phyloP scores from a whole-genome alignment of 1,284 basidiomycete genomes.

The Schizophyllum amplum region DNA sequence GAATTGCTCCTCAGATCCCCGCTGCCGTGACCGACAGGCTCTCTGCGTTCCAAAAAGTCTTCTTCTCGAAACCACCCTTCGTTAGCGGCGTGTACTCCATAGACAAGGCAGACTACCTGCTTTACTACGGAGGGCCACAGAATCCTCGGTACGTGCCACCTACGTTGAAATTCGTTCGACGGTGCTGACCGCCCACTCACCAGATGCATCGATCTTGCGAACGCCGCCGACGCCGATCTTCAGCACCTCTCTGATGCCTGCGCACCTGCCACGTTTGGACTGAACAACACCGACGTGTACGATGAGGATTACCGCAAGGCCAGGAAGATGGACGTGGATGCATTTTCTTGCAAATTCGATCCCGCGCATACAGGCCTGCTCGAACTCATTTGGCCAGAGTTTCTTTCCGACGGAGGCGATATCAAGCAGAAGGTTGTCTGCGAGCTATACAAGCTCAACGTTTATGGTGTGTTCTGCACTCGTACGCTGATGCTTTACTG shows the following conservation, averaged over 20 bases:
- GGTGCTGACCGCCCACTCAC: not conserved
- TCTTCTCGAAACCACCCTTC: not conserved
- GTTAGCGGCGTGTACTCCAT: not conserved
- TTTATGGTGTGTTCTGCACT: not conserved
- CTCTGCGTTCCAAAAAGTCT: not conserved
- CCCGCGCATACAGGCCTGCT: conserved; percentile 13
- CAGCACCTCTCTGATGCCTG: conserved; percentile 12
- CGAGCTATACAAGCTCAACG: not conserved
- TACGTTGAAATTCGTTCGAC: not conserved
- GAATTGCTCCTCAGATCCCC: too few relatives aligned
- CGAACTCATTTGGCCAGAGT: conserved; percentile 8
- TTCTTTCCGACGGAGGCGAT: not conserved
- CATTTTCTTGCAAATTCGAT: conserved; percentile 17
- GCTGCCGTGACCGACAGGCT: not conserved
- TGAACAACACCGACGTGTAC: conserved; percentile 9
- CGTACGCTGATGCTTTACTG: not conserved
- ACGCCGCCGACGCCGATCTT: not conserved
- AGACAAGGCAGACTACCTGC: not conserved
- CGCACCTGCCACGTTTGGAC: conserved; percentile 13
- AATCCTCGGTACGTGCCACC: not conserved
- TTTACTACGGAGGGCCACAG: not conserved
- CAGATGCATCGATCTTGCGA: conserved; percentile 5
- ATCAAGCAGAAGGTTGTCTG: not conserved
- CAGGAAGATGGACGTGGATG: conserved; percentile 16
- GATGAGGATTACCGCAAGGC: conserved; percentile 17